Evolutionary conservation across 1,284 basidiomycete species (phyloP).

Genomic region (Trametes pubescens): DNA sequence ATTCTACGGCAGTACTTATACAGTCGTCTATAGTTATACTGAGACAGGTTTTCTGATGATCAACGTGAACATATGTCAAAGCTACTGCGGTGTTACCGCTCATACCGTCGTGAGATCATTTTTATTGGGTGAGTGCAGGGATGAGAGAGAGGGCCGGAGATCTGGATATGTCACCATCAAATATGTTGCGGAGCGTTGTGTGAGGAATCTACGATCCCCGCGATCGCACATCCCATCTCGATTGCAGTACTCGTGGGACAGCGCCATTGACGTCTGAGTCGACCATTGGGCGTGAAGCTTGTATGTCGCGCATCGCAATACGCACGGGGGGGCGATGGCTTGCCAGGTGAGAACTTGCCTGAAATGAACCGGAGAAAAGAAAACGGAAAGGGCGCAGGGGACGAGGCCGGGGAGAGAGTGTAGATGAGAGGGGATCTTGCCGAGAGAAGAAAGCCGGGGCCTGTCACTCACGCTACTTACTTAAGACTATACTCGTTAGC

Average conservation of each 20-base stretch:
- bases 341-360: not conserved
- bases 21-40: no score
- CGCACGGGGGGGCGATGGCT: not conserved
- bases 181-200: not conserved
- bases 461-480: conserved; percentile 8
- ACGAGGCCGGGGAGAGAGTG: not conserved
- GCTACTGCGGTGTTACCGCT: no score
- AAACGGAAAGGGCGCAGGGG: not conserved
- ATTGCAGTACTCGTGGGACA: not conserved
- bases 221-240: conserved; percentile 8
- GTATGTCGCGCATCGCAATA: not conserved
- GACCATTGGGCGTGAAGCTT: not conserved
- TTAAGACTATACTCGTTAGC: not conserved
- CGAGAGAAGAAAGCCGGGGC: conserved; percentile 16
- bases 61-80: no score
- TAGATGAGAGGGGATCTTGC: conserved; percentile 18
- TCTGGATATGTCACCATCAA: not conserved
- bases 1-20: no score
- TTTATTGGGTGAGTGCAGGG: no score
- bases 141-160: no score
- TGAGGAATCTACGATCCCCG: conserved; percentile 8
- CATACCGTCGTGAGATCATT: no score
- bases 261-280: not conserved
- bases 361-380: conserved; percentile 7
- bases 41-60: no score